Conservation (phyloP, 352 stramenopile species). For the Peronospora destructor region DNA sequence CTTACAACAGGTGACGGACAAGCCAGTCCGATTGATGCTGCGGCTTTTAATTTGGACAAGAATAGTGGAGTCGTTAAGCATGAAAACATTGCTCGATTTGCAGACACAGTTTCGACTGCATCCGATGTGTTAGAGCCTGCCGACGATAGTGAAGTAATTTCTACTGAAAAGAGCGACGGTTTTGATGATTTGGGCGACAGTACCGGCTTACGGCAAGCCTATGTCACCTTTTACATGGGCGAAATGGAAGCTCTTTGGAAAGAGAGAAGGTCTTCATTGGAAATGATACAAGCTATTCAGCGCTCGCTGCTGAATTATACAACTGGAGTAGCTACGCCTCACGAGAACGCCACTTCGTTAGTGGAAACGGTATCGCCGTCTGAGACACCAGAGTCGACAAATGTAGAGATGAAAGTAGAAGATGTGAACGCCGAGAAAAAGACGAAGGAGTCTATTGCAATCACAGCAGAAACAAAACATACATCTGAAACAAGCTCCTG, state of each 20-base stretch:
- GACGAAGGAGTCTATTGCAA: constrained; percentile 8
- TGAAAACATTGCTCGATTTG: constrained; percentile 34
- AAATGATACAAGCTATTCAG: constrained; percentile 70
- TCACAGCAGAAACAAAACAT: not conserved
- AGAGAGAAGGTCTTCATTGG: constrained; percentile 63
- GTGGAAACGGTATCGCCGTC: constrained; percentile 3
- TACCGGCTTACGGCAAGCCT: constrained; percentile 48
- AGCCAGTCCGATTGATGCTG: constrained; percentile 8
- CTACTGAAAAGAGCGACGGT: constrained; percentile 13
- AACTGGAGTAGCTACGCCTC: constrained; percentile 4
- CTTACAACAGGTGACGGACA: constrained; percentile 12
- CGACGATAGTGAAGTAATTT: constrained; percentile 11
- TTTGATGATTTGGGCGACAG: constrained; percentile 38
- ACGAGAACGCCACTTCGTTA: constrained; percentile 2
- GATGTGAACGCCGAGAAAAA: constrained; percentile 4
- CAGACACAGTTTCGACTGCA: not conserved
- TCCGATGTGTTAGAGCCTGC: constrained; percentile 17
- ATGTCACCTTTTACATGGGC: constrained; percentile 72
- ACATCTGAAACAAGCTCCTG: not conserved
- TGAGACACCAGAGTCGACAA: constrained; percentile 6
- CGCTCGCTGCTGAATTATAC: constrained; percentile 40
- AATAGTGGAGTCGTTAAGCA: constrained; percentile 36
- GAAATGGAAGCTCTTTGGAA: constrained; percentile 81
- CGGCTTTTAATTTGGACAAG: constrained; percentile 16
- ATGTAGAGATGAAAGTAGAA: constrained; percentile 27